Base-by-base conservation (phyloP, 306 rosid genomes). In the Amphicarpaea edgeworthii region DNA sequence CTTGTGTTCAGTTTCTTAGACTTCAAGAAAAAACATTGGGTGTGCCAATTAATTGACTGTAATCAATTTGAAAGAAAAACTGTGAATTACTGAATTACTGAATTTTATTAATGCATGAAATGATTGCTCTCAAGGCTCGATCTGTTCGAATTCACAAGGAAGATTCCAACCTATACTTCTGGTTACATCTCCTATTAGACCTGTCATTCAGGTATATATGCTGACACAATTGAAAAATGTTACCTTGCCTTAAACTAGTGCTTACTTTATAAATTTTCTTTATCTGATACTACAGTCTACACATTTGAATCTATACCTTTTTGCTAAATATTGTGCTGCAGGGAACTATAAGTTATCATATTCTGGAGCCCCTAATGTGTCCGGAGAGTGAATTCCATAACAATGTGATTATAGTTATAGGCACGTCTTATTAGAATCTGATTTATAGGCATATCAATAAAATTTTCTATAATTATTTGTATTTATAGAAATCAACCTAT, bases 351-450 rank as follows among this genome's bases (percentile, higher is more conserved):
- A 90, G 81, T 81, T 90, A 32, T 84, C 89, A 70, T 88, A 84
- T 57, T 87, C 89, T 30, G 12, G 45, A 94, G 96, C 89, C 77
- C 94, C 94, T 46, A 90, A 93, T 51, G 94, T 90, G 97, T 80
- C 79, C 86, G 82, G 96, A 92, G 53, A 90, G 97, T 67, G 98
- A 90, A 84, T 90, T 96, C 73, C 94, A 87, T 75, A 90, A 87
- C 80, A 93, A 89, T 1, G 94, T 87, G n/a, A n/a, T n/a, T n/a
- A n/a, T 5, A 30, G 5, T 30, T 30, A 3, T 30, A 30, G 37
- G 37, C 37, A 30, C 37, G 6, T 30, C 7, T 30, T 30, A 30
- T 30, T 30, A 30, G 37, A 30, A 30, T 30, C 37, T 30, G 37
- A 30, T 30, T 30, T 30, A 30, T 30, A 30, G 37, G 37, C 37